These are phyloP conservation scores for Backusella luteola DNA, from an alignment of 192 early-diverging fungal genomes.

Conservation along the genomic window DNA sequence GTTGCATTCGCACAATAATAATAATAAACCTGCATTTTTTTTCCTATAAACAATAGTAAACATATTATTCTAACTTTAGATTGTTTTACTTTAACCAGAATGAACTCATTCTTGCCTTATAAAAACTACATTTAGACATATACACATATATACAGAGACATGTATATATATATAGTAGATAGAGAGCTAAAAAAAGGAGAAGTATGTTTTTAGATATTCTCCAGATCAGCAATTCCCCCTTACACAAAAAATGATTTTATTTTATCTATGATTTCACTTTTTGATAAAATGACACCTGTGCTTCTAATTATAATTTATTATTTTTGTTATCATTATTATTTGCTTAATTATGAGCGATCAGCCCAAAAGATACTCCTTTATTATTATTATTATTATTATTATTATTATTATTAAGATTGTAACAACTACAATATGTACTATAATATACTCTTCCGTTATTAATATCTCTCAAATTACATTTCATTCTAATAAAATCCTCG, in stretches of 20 bases:
- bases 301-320: background rate
- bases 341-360: background rate
- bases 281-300: background rate
- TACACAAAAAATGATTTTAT: background rate
- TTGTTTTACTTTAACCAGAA: background rate
- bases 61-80: background rate
- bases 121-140: too few species aligned
- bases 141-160: too few species aligned
- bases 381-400: background rate
- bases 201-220: background rate
- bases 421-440: too few species aligned
- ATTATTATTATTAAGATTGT: background rate
- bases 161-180: too few species aligned
- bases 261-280: background rate
- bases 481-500: background rate
- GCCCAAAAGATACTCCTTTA: background rate
- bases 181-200: background rate
- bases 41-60: background rate
- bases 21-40: slow-evolving; percentile 1
- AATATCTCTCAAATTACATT: background rate
- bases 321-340: background rate
- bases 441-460: background rate
- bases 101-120: background rate
- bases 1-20: background rate
- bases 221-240: background rate